Evolutionary conservation across 2,329 filamentous ascomycete genomes (phyloP), one percentile per base, ranked within the genome.

Genomic region (Celoporthe dispersa): DNA sequence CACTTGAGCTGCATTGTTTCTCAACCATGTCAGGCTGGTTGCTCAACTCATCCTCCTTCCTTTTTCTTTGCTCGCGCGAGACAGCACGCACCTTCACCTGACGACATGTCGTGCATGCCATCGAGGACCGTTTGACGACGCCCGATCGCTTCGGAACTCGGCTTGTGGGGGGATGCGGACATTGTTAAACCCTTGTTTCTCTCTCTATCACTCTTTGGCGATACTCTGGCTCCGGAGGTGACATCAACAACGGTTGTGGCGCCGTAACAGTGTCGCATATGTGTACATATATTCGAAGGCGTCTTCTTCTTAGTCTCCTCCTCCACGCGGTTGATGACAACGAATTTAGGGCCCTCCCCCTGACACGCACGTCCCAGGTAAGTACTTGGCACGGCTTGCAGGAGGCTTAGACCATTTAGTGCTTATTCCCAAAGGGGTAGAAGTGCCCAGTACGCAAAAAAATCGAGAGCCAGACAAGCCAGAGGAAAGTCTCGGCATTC

Each of bases 101-200:
- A n/a, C 57, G 57, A 22, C 57, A 60, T 37, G 57, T 60, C 19
- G 57, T 60, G 33, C 57, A 60, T 37, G 57, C 57, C 57, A 60
- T 60, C 8, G 57, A 60, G 6, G 57, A 60, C 31, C 57, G 57
- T 25, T 60, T 60, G 33, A 33, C 57, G 31, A 22, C 57, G 22
- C 31, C 57, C 11, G 33, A n/a, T 37, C 57, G 31, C 57, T n/a
- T 60, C 28, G 57, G 16, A 37, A 6, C 31, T 37, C 33, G 31
- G 31, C 0, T 22, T 37, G 57, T 60, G 19, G 57, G 31, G n/a
- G 5, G 53, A 57, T 16, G 25, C 5, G 33, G 53, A 57, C 57
- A 60, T 60, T 31, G 31, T 35, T 3, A 33, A 12, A 22, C 5
- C 22, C 11, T 22, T 22, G 12, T 9, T 25, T 33, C 16, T 44